Evolutionary conservation across 768 basidiomycete species (phyloP).

Genomic region (Boletus edulis): DNA sequence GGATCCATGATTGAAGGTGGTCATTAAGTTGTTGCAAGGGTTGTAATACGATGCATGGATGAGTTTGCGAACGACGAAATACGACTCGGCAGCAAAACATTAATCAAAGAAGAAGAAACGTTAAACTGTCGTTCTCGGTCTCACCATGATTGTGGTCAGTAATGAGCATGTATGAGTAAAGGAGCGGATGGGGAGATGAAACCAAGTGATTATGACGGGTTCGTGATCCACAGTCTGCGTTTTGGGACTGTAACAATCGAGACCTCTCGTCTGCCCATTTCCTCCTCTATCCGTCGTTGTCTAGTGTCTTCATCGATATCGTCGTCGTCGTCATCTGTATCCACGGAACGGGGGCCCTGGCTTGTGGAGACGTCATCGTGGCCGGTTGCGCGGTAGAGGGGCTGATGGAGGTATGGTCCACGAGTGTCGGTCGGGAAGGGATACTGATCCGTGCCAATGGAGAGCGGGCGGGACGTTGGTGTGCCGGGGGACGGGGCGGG

Average conservation of each 20-base stretch:
- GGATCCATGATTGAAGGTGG: conserved; percentile 29
- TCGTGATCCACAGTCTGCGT: conserved; percentile 71
- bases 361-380: conserved; percentile 42
- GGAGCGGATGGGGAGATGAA: neutral
- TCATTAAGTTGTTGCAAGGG: conserved; percentile 25
- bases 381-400: conserved; percentile 49
- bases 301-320: conserved; percentile 73
- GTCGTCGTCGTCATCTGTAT: conserved; percentile 61
- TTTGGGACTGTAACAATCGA: conserved; percentile 78
- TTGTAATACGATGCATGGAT: conserved; percentile 26
- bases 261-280: conserved; percentile 79
- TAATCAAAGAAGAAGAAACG: conserved; percentile 7
- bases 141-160: conserved; percentile 22
- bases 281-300: conserved; percentile 75
- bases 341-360: conserved; percentile 46
- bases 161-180: conserved; percentile 16
- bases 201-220: conserved; percentile 45
- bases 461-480: conserved; percentile 39
- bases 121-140: conserved; percentile 4
- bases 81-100: conserved; percentile 13
- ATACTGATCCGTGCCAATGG: conserved; percentile 41
- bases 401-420: conserved; percentile 70
- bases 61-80: conserved; percentile 14
- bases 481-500: conserved; percentile 34
- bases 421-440: conserved; percentile 44